Percentiles rank a stretch among this genome's conserved stretches.
Evolutionary conservation across 192 early-diverging fungal genomes (phyloP).

Genomic region (Thoreauomyces humboldtii): DNA sequence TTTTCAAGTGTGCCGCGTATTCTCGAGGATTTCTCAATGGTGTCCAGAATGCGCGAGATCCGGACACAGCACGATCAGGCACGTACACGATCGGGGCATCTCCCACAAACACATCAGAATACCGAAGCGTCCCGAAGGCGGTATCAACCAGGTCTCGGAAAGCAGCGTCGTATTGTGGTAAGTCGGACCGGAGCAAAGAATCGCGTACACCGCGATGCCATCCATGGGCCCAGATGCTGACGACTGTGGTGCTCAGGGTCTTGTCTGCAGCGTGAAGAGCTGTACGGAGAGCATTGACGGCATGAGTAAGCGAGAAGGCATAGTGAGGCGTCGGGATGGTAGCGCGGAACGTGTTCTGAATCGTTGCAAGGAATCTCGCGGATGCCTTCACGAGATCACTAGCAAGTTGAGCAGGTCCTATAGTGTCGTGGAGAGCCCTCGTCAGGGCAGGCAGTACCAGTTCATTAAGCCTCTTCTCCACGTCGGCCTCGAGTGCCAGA

Average conservation of each 20-base stretch:
- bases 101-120: constrained; percentile 3
- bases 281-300: neutral
- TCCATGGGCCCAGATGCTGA: constrained; percentile 19
- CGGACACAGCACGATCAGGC: neutral
- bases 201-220: constrained; percentile 10
- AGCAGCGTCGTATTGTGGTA: neutral
- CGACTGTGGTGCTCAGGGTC: constrained; percentile 2
- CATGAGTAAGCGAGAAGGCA: constrained; percentile 6
- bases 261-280: constrained; percentile 1
- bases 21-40: neutral
- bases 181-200: neutral
- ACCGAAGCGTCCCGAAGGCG: neutral
- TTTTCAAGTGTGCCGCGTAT: neutral
- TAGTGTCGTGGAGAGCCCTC: neutral
- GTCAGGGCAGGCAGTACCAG: neutral
- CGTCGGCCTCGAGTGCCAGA: constrained; percentile 18
- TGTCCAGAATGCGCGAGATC: neutral
- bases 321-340: constrained; percentile 16
- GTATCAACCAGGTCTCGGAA: neutral
- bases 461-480: neutral
- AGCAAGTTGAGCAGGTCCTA: neutral
- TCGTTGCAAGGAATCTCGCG: neutral
- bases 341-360: neutral
- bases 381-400: neutral
- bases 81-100: constrained; percentile 5